Conservation (phyloP, 306 rosid genomes). For the Notholithocarpus densiflorus region DNA sequence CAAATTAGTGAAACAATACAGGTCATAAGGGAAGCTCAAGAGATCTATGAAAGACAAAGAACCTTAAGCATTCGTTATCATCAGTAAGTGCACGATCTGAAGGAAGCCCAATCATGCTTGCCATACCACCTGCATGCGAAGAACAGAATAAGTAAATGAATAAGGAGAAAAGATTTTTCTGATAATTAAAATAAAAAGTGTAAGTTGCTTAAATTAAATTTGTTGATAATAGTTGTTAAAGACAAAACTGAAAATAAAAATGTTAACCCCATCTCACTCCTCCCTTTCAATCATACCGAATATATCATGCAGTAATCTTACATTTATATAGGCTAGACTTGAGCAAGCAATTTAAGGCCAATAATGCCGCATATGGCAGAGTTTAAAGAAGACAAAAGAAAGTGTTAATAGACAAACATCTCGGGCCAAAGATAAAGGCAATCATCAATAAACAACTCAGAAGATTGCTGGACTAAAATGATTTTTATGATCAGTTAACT, state of each 20-base stretch:
- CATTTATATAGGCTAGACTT: background rate
- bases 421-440: background rate
- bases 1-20: background rate
- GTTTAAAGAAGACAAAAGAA: background rate
- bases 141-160: conserved; percentile 19
- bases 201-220: background rate
- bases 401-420: background rate
- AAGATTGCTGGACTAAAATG: conserved; percentile 1
- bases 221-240: background rate
- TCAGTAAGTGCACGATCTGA: conserved; percentile 87
- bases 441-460: background rate
- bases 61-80: conserved; percentile 92
- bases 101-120: conserved; percentile 89
- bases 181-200: background rate
- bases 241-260: background rate
- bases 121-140: conserved; percentile 63
- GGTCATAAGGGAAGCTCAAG: conserved; percentile 13
- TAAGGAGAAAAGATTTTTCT: background rate
- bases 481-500: conserved; percentile 15
- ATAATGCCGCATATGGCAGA: background rate
- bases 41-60: conserved; percentile 23
- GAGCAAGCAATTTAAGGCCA: background rate
- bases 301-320: background rate
- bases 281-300: background rate
- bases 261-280: background rate